Conservation (phyloP, 1,284 basidiomycete species). For the Coniferiporia weirii region DNA sequence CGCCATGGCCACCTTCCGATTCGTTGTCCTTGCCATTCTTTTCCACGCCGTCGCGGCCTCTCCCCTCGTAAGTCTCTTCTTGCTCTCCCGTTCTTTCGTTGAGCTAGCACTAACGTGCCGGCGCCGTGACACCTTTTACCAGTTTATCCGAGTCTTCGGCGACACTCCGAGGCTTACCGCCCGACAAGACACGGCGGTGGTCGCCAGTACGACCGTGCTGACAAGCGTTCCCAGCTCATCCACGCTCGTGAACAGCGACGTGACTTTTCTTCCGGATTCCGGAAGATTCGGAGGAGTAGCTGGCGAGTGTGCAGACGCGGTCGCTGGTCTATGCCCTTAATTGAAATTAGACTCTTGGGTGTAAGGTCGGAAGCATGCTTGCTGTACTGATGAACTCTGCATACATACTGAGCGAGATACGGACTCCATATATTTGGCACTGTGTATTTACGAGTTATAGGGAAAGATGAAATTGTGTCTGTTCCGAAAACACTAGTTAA, state of each 20-base stretch:
- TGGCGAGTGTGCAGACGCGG: conserved; percentile 2
- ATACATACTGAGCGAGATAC: not conserved
- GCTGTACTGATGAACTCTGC: not conserved
- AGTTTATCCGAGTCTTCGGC: not conserved
- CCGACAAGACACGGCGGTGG: not conserved
- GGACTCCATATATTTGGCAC: no score
- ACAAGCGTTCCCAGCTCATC: not conserved
- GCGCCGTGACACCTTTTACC: not conserved
- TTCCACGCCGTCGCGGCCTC: conserved; percentile 1
- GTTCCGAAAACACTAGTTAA: no score
- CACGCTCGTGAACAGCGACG: not conserved
- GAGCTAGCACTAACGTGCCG: not conserved
- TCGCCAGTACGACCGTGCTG: not conserved
- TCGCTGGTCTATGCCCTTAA: not conserved
- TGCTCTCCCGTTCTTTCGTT: not conserved
- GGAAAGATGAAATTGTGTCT: no score
- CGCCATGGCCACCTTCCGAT: conserved; percentile 1
- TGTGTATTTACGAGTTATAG: no score
- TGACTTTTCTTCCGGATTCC: not conserved
- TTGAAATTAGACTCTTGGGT: not conserved
- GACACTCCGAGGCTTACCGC: not conserved
- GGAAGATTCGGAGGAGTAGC: not conserved
- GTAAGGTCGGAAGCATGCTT: not conserved
- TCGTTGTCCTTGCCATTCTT: not conserved
- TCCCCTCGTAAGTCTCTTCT: not conserved